Evolutionary conservation across 1,139 yeast genomes (phyloP).

Genomic region (Candida glucosophila): DNA sequence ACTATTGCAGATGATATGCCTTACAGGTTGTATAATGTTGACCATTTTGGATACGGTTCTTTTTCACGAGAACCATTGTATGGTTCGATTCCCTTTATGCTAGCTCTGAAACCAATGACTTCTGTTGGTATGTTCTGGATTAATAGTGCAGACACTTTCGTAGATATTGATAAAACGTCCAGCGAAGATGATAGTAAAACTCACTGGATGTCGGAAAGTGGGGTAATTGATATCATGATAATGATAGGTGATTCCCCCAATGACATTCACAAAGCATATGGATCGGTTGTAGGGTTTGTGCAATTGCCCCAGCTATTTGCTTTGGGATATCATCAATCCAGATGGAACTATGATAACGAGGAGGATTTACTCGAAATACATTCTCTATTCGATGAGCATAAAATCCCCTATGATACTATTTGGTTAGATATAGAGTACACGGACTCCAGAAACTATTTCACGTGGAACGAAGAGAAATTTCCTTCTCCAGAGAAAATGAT

Average conservation of each 20-base stretch:
- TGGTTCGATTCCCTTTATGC: conserved; percentile 84
- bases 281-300: conserved; percentile 67
- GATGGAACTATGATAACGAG: conserved; percentile 94
- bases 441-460: conserved; percentile 76
- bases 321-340: conserved; percentile 88
- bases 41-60: conserved; percentile 85
- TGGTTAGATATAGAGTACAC: conserved; percentile 97
- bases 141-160: conserved; percentile 86
- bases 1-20: conserved; percentile 53
- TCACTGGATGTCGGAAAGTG: conserved; percentile 95
- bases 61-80: conserved; percentile 85
- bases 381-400: conserved; percentile 58
- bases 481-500: conserved; percentile 70
- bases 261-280: conserved; percentile 54
- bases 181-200: conserved; percentile 27
- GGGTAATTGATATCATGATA: conserved; percentile 68
- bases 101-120: conserved; percentile 51
- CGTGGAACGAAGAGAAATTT: conserved; percentile 75
- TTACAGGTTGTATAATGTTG: conserved; percentile 84
- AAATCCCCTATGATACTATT: conserved; percentile 82
- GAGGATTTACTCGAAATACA: conserved; percentile 70
- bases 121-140: conserved; percentile 85
- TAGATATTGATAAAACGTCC: conserved; percentile 51
- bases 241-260: conserved; percentile 57
- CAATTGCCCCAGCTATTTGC: conserved; percentile 73